A percentile compares a stretch with the other conserved stretches of the same genome.
Conservation (phyloP, 768 basidiomycete genomes). For the Mycena chlorophos region DNA sequence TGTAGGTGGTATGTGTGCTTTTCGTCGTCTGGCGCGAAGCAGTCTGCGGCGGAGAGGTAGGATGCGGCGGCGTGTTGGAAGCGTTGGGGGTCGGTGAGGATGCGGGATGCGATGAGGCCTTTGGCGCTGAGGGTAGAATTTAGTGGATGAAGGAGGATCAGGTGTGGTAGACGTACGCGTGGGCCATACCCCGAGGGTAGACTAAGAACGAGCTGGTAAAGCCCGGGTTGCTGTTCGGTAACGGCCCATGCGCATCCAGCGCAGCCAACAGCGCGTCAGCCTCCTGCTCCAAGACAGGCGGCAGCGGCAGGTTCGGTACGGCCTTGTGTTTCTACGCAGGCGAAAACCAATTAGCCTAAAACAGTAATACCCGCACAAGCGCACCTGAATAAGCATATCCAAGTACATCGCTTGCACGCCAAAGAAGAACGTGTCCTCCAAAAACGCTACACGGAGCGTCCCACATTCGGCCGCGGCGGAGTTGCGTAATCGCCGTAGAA, state of each 20-base stretch:
- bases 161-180: conserved; percentile 8
- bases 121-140: conserved; percentile 6
- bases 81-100: neutral
- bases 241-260: neutral
- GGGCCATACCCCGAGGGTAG: conserved; percentile 20
- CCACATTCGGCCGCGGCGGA: conserved; percentile 11
- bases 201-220: conserved; percentile 13
- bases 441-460: conserved; percentile 10
- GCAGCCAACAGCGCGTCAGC: conserved; percentile 12
- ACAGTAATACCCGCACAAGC: neutral
- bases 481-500: conserved; percentile 15
- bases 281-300: conserved; percentile 11
- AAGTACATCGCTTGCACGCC: conserved; percentile 18
- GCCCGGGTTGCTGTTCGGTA: conserved; percentile 3
- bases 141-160: neutral
- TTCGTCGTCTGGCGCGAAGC: conserved; percentile 24
- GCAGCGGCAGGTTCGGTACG: neutral
- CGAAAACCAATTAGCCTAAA: too few species aligned
- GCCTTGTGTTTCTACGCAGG: neutral
- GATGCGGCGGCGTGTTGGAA: conserved; percentile 12
- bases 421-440: conserved; percentile 19
- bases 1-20: conserved; percentile 12
- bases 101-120: conserved; percentile 10
- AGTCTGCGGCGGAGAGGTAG: conserved; percentile 17
- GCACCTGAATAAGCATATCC: conserved; percentile 21